Base-by-base conservation (phyloP, 2,329 filamentous ascomycete species). In the Aureobasidium sp. region DNA sequence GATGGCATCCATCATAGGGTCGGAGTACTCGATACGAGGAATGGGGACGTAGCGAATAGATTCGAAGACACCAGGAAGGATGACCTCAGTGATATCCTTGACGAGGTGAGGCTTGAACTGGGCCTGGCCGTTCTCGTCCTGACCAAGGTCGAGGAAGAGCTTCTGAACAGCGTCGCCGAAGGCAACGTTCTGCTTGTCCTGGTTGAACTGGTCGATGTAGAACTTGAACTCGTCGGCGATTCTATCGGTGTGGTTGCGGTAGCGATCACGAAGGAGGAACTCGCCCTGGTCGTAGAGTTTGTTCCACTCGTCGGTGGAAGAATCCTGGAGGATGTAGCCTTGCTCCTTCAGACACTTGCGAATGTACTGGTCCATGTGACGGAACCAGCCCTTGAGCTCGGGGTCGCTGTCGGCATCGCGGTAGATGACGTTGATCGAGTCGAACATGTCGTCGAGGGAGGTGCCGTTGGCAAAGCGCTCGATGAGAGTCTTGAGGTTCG, bases 391-490 rank as follows among this genome's bases (percentile, higher is more conserved):
- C 70, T 85, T 89, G 51, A 98, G 79, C 65, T 97, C 88, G 0
- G 85, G 81, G 60, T 98, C 93, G 17, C 78, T 78, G 58, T 97
- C 88, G 4, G 93, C 90, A 67, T 95, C 88, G 45, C 76, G 75
- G 74, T 97, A 97, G 61, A 98, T 84, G 58, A 83, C 79, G 60
- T 90, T 85, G 68, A 98, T 85, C 0, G 90, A 83, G 16, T 86
- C 83, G 73, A 93, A 89, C 3, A 97, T 74, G 60, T 95, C 88
- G 58, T 94, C 85, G 29, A 84, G 82, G 0, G 90, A 96, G 7
- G 93, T 97, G 64, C 85, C 85, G 70, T 98, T 97, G 66, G 93
- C 93, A 63, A 96, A 97, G 42, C 93, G 86, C 75, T 60, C 93
- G 60, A 98, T 84, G 17, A 98, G 76, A 7, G 83, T 88, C 81